phyloP scores from a whole-genome alignment of 2,329 filamentous ascomycete species.

The Alternaria hordeiaustralica region DNA sequence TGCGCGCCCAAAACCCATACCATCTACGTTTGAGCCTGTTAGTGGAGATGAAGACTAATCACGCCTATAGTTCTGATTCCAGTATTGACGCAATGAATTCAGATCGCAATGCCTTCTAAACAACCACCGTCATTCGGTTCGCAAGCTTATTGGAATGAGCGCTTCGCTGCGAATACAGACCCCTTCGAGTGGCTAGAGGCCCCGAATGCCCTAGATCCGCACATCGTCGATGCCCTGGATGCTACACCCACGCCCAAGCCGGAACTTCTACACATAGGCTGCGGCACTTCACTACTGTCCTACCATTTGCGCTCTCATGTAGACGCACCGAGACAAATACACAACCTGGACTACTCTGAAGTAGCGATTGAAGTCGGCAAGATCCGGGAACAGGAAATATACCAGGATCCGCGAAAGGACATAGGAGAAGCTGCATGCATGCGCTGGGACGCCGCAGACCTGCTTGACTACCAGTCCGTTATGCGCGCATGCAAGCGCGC shows the following conservation, averaged over 20 bases:
- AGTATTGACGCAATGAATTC: neutral
- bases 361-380: slow-evolving; percentile 44
- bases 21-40: neutral
- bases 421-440: slow-evolving; percentile 12
- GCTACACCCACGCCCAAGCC: slow-evolving; percentile 18
- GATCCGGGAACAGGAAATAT: slow-evolving; percentile 36
- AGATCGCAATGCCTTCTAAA: slow-evolving; percentile 4
- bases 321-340: slow-evolving; percentile 37
- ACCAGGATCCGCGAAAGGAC: slow-evolving; percentile 3
- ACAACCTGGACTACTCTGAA: slow-evolving; percentile 49
- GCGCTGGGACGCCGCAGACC: slow-evolving; percentile 44
- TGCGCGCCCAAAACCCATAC: neutral
- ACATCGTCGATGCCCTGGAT: slow-evolving; percentile 32
- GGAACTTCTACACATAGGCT: slow-evolving; percentile 48
- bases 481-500: slow-evolving; percentile 26
- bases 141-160: slow-evolving; percentile 47
- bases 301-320: slow-evolving; percentile 46
- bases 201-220: slow-evolving; percentile 37
- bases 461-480: slow-evolving; percentile 45
- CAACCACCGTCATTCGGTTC: slow-evolving; percentile 43
- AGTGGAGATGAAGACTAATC: slow-evolving; percentile 5
- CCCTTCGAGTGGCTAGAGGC: slow-evolving; percentile 50
- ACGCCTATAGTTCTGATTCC: neutral
- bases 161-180: slow-evolving; percentile 42
- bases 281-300: slow-evolving; percentile 48